phyloP scores from a whole-genome alignment of 768 basidiomycete genomes.

The Tylopilus rubrobrunneus region DNA sequence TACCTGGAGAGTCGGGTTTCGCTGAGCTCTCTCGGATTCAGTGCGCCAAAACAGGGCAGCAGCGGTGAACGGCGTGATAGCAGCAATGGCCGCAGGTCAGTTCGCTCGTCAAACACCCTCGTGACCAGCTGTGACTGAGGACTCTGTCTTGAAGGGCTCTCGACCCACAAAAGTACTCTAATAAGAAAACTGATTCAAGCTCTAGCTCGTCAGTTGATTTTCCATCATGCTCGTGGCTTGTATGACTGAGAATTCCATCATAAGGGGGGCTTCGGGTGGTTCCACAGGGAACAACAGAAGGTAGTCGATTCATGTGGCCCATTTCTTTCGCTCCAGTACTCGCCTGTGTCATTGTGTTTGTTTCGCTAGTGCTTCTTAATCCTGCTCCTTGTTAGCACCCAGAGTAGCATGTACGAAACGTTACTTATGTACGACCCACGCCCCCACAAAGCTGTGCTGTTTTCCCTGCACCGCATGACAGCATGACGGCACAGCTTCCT shows the following conservation, averaged over 20 bases:
- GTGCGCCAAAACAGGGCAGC: not conserved
- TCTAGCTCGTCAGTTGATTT: not conserved
- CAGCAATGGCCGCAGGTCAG: not conserved
- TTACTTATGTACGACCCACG: too few species aligned
- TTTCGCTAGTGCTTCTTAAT: not conserved
- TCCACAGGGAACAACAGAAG: not conserved
- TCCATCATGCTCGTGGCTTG: not conserved
- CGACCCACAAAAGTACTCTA: rapidly evolving
- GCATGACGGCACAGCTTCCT: too few species aligned
- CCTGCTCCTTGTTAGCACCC: too few species aligned
- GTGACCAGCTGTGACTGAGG: not conserved
- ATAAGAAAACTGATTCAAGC: not conserved
- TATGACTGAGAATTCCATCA: not conserved
- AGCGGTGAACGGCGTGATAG: not conserved
- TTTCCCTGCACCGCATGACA: too few species aligned
- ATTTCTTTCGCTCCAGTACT: not conserved
- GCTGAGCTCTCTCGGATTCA: not conserved
- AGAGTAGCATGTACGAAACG: too few species aligned
- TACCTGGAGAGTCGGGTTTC: not conserved
- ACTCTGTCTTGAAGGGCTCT: not conserved
- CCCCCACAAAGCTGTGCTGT: not conserved
- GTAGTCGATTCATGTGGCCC: too few species aligned
- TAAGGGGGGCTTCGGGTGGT: not conserved
- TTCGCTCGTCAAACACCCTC: not conserved
- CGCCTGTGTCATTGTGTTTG: not conserved